Evolutionary conservation across 768 basidiomycete species (phyloP), one percentile per base, ranked within the genome.

Genomic region (Leccinum longicurvipes): DNA sequence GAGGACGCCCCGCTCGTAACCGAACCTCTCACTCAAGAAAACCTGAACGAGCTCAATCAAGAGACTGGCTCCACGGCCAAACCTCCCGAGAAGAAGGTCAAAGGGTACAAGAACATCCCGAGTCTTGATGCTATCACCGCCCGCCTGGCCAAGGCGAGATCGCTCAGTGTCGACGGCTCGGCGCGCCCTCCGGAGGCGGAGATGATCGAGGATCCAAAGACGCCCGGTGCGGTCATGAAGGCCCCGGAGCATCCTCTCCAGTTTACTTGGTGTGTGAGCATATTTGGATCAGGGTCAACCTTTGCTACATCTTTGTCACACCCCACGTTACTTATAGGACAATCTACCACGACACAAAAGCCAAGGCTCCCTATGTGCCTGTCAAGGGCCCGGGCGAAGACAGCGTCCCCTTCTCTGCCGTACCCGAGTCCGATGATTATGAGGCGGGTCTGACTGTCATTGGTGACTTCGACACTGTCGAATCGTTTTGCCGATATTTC

Each of bases 401-500:
- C 9, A 44, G 48, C 23, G 63, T 57, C 50, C 60, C 67, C 64
- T 67, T 71, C 69, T 29, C 58, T 69, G 53, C 74, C 29, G 77
- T 84, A 15, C 81, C 86, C 14, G 89, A 91, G 60, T 80, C 86
- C 8, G 80, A 68, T 15, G 85, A 87, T 57, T 95, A 93, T 72
- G 93, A 93, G 73, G 92, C 91, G 6, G 87, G 89, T 0, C 76
- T 96, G 39, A 87, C 88, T 29, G 82, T 89, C 50, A 86, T 97
- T 57, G 94, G 93, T 60, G 90, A 91, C 63, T 95, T 95, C 70
- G 82, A 85, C 67, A 94, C 94, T 12, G 93, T 94, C 54, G 91
- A 93, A 73, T 81, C 82, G 27, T 94, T 91, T 76, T 93, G 92
- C 72, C 84, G 92, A 19, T 91, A 92, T 75, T 90, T 92, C 79